These are phyloP conservation scores for Beauveria caledonica DNA, from an alignment of 2,329 filamentous ascomycete genomes.

Conservation along the genomic window DNA sequence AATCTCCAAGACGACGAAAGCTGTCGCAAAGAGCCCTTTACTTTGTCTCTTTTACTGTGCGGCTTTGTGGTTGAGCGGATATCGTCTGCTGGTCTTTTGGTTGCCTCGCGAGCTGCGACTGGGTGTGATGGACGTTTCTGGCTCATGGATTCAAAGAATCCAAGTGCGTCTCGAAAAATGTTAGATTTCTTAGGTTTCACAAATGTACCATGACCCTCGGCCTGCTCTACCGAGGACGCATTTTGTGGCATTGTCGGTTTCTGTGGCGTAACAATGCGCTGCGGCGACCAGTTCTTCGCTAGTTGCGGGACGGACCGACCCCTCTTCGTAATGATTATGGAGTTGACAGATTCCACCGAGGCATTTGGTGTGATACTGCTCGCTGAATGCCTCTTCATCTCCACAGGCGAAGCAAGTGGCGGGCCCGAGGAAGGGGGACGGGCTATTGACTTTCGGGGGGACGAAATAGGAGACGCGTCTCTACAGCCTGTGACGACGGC, in stretches of 20 bases:
- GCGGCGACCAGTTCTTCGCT: constrained; percentile 1
- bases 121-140: neutral
- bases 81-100: neutral
- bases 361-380: neutral
- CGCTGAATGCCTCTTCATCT: neutral
- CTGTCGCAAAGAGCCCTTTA: constrained; percentile 14
- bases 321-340: neutral
- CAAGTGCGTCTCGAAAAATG: constrained; percentile 19
- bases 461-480: neutral
- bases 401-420: neutral
- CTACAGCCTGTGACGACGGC: neutral
- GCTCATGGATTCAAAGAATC: constrained; percentile 23
- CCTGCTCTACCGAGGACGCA: neutral
- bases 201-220: constrained; percentile 3
- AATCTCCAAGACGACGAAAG: constrained; percentile 17
- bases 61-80: neutral
- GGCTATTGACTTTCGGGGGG: neutral
- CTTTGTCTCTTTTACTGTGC: neutral
- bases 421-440: neutral
- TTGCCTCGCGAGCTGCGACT: neutral
- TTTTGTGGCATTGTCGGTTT: neutral
- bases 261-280: constrained; percentile 9
- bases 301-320: neutral
- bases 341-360: neutral
- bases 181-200: neutral